phyloP scores from a whole-genome alignment of 495 filamentous ascomycete species.

The Margaritispora aquatica region DNA sequence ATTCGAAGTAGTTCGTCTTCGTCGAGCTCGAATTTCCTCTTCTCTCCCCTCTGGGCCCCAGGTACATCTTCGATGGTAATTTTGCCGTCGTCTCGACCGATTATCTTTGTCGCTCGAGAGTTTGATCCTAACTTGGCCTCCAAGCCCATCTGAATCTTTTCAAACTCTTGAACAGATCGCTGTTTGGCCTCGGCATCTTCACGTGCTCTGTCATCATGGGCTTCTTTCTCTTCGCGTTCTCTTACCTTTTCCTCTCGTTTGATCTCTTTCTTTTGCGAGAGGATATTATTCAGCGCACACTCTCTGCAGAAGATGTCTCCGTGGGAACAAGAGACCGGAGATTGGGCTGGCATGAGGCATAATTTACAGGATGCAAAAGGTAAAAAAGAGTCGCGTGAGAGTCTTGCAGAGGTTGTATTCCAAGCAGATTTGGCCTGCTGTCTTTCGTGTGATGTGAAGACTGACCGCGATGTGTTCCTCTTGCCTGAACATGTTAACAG shows the following conservation, averaged over 20 bases:
- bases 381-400: conserved; percentile 88
- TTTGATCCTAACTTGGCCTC: conserved; percentile 41
- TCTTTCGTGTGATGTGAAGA: conserved; percentile 94
- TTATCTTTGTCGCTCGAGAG: conserved; percentile 26
- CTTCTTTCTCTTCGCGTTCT: conserved; percentile 50
- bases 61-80: conserved; percentile 39
- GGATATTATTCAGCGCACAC: conserved; percentile 84
- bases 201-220: conserved; percentile 43
- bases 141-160: conserved; percentile 63
- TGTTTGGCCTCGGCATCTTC: conserved; percentile 54
- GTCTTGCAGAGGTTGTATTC: conserved; percentile 76
- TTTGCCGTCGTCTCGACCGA: conserved; percentile 35
- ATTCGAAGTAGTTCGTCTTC: conserved; percentile 71
- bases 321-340: conserved; percentile 66
- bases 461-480: conserved; percentile 91
- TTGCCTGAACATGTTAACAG: conserved; percentile 52
- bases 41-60: conserved; percentile 43
- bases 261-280: conserved; percentile 89
- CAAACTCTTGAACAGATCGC: conserved; percentile 55
- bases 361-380: conserved; percentile 87
- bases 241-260: conserved; percentile 67
- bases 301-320: conserved; percentile 97
- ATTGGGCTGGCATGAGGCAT: conserved; percentile 76
- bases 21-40: conserved; percentile 79
- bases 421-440: conserved; percentile 71